Percentiles rank a stretch among this genome's conserved stretches.
These are phyloP conservation scores for Fulvia fulva DNA, from an alignment of 2,329 filamentous ascomycete species.

Conservation along the genomic window DNA sequence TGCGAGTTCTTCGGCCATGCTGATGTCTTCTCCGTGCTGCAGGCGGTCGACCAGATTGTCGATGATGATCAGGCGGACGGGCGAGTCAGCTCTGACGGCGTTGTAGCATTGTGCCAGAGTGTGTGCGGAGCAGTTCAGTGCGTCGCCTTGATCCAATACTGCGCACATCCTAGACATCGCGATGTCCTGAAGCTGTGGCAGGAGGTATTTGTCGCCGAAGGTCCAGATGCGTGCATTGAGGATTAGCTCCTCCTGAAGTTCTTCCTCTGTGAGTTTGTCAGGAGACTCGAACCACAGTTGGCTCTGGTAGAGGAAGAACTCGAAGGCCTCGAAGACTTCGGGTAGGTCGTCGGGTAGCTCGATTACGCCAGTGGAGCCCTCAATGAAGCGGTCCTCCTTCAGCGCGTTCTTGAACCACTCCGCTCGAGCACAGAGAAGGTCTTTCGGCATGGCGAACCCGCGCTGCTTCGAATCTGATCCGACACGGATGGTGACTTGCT, in stretches of 20 bases:
- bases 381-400: background rate
- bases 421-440: background rate
- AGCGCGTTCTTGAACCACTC: background rate
- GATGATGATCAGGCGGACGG: background rate
- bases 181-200: background rate
- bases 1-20: background rate
- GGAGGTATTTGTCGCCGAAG: conserved; percentile 4
- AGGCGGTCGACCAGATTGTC: background rate
- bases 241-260: background rate
- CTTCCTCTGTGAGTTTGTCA: background rate
- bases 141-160: background rate
- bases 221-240: background rate
- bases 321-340: background rate
- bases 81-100: background rate
- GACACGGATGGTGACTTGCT: background rate
- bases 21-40: background rate
- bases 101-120: background rate
- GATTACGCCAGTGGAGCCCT: background rate
- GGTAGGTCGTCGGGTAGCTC: background rate
- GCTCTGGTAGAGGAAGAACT: background rate
- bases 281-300: background rate
- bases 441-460: background rate
- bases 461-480: background rate
- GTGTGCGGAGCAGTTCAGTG: background rate
- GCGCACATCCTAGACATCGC: background rate